Evolutionary conservation across 1,284 basidiomycete species (phyloP).

Genomic region (Apiotrichum gamsii): DNA sequence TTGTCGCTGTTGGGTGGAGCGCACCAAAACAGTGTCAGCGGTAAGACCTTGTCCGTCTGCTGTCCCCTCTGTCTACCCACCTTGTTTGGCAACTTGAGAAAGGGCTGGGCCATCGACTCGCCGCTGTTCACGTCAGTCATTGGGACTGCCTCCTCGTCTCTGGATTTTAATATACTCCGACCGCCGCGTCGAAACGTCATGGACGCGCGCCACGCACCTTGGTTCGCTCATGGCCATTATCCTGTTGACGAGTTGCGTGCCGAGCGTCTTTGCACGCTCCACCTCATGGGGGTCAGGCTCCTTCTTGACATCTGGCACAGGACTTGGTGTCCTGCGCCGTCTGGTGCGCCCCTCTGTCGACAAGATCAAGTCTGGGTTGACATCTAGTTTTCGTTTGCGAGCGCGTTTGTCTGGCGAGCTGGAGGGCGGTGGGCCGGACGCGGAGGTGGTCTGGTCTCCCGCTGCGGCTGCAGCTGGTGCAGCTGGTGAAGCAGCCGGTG

Average conservation of each 20-base stretch:
- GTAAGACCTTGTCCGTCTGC: background rate
- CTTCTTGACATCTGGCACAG: conserved; percentile 2
- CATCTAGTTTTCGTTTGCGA: conserved; percentile 20
- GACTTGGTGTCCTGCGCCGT: conserved; percentile 14
- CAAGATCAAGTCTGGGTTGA: conserved; percentile 18
- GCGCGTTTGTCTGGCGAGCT: conserved; percentile 13
- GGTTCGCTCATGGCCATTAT: conserved; percentile 28
- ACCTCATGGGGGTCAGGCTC: conserved; percentile 32
- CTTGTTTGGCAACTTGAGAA: conserved; percentile 42
- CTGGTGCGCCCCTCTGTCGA: conserved; percentile 15
- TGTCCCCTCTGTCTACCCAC: conserved; percentile 15
- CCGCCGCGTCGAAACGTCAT: background rate
- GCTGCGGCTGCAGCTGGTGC: background rate
- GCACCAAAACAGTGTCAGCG: background rate
- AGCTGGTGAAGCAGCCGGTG: background rate
- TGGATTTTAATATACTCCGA: background rate
- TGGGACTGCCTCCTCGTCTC: background rate
- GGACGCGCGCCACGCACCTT: conserved; percentile 26
- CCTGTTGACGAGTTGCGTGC: conserved; percentile 29
- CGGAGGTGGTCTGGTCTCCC: background rate
- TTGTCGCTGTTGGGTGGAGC: conserved; percentile 20
- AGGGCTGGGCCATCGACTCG: conserved; percentile 34
- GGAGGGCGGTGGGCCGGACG: background rate
- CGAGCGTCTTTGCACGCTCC: conserved; percentile 30
- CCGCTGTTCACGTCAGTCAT: conserved; percentile 19